Evolutionary conservation across 441 rosid genomes (phyloP), one percentile per base, ranked within the genome.

Genomic region (Codiaeum variegatum): DNA sequence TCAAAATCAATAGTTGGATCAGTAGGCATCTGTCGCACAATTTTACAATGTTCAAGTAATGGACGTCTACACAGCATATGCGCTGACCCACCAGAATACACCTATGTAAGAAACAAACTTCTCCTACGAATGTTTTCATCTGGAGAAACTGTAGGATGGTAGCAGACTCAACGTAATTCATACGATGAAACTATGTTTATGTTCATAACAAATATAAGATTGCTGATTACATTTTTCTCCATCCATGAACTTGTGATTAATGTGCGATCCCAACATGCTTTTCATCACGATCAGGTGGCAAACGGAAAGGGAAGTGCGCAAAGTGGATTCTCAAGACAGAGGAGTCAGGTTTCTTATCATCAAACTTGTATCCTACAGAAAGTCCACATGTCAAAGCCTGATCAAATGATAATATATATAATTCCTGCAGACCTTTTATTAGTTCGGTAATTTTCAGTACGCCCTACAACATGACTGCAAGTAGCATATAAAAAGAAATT

Each of bases 321-420:
- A 75, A 82, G 23, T 80, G 79, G 72, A 86, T 86, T 74, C 64
- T 81, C 82, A 86, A 74, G 49, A 62, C 42, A 28, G 80, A 76
- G 32, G 87, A 78, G 60, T 86, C 80, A 0, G 81, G 79, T 68
- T 83, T 88, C 84, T 75, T 84, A 76, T 86, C 84, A 62, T 88
- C 91, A 69, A 88, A 86, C 77, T 73, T 83, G 80, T 88, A 88
- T 36, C 88, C 92, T 84, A 80, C 76, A 78, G 52, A 77, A 75
- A 15, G 10, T 16, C 51, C 71, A 70, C 64, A 64, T 73, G 58
- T 21, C 62, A 40, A 32, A 62, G 44, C 51, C 52, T 62, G 38
- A 66, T 61, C 10, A 72, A 23, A 68, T 68, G 51, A 60, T 11
- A 19, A 16, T 68, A 60, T 18, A 16, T 16, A 72, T 61, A 62